phyloP scores from a whole-genome alignment of 129 eudicot species.

The sunflower (Helianthus annuus) region DNA sequence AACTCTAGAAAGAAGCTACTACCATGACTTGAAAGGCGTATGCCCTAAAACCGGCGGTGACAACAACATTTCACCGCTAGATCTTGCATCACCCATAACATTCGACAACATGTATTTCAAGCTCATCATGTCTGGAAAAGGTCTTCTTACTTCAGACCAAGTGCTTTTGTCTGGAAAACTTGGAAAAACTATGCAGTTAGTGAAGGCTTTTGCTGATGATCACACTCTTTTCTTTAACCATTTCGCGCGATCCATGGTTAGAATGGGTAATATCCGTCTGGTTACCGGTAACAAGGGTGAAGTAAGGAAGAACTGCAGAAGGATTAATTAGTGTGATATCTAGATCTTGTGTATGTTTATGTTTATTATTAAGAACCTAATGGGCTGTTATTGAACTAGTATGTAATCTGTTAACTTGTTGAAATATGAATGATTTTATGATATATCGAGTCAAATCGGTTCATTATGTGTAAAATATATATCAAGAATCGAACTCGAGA shows the following conservation, averaged over 20 bases:
- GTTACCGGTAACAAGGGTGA: slow-evolving; percentile 63
- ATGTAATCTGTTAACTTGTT: slow-evolving; percentile 15
- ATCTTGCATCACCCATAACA: slow-evolving; percentile 64
- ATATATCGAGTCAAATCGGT: neutral
- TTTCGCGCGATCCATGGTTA: slow-evolving; percentile 66
- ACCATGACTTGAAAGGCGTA: slow-evolving; percentile 62
- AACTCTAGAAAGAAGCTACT: slow-evolving; percentile 75
- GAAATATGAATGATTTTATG: slow-evolving; percentile 8
- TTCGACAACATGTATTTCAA: slow-evolving; percentile 90
- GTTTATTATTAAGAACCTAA: slow-evolving; percentile 17
- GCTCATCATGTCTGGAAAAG: slow-evolving; percentile 80
- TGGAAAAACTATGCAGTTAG: slow-evolving; percentile 50
- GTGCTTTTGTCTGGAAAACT: slow-evolving; percentile 69
- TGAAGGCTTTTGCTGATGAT: slow-evolving; percentile 58
- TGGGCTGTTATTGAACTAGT: slow-evolving; percentile 15
- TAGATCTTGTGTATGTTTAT: slow-evolving; percentile 12
- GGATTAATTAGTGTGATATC: slow-evolving; percentile 40
- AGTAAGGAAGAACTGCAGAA: slow-evolving; percentile 66
- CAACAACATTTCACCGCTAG: slow-evolving; percentile 70
- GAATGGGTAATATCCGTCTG: slow-evolving; percentile 65
- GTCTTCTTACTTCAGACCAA: slow-evolving; percentile 82
- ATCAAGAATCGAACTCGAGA: no score
- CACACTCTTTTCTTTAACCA: slow-evolving; percentile 51
- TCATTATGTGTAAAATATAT: no score
- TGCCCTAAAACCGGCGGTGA: slow-evolving; percentile 84